Percentiles rank a stretch among this genome's conserved stretches.
Conservation (phyloP, 768 basidiomycete species). For the Lactarius sanguifluus region DNA sequence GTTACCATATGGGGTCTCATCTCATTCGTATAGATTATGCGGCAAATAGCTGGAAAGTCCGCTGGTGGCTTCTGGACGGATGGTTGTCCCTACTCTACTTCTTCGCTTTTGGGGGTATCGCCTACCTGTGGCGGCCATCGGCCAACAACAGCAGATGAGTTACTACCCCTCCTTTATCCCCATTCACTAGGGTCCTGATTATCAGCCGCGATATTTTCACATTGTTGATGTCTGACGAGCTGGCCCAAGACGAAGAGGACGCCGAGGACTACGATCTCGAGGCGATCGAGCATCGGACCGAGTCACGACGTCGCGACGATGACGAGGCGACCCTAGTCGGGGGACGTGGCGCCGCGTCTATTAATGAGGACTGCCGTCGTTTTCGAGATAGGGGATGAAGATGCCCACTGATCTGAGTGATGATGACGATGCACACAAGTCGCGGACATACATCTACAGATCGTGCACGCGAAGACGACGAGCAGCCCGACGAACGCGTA, state of each 20-base stretch:
- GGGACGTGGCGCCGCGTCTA: slow-evolving; percentile 47
- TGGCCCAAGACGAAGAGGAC: slow-evolving; percentile 92
- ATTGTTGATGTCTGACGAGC: slow-evolving; percentile 94
- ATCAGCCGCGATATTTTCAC: slow-evolving; percentile 45
- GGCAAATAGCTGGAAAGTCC: slow-evolving; percentile 81
- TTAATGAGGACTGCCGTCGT: slow-evolving; percentile 74
- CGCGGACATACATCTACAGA: slow-evolving; percentile 57
- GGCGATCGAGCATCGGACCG: slow-evolving; percentile 57
- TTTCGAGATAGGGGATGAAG: slow-evolving; percentile 90
- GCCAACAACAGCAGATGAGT: slow-evolving; percentile 83
- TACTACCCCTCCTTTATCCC: slow-evolving; percentile 1
- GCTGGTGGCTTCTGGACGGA: slow-evolving; percentile 97
- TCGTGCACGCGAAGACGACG: slow-evolving; percentile 48
- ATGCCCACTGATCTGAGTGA: slow-evolving; percentile 55
- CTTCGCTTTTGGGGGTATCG: slow-evolving; percentile 72
- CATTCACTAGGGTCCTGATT: slow-evolving; percentile 25
- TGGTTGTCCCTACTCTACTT: slow-evolving; percentile 91
- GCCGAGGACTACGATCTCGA: slow-evolving; percentile 92
- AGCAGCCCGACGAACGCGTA: slow-evolving; percentile 57
- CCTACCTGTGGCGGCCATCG: slow-evolving; percentile 94
- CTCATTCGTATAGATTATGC: slow-evolving; percentile 68
- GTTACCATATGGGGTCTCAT: not conserved
- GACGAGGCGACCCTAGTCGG: slow-evolving; percentile 75
- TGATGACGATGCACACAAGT: slow-evolving; percentile 45
- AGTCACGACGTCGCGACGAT: slow-evolving; percentile 49